Base-by-base conservation (phyloP, 2,329 filamentous ascomycete species). In the Mycosphaerella arachidis region DNA sequence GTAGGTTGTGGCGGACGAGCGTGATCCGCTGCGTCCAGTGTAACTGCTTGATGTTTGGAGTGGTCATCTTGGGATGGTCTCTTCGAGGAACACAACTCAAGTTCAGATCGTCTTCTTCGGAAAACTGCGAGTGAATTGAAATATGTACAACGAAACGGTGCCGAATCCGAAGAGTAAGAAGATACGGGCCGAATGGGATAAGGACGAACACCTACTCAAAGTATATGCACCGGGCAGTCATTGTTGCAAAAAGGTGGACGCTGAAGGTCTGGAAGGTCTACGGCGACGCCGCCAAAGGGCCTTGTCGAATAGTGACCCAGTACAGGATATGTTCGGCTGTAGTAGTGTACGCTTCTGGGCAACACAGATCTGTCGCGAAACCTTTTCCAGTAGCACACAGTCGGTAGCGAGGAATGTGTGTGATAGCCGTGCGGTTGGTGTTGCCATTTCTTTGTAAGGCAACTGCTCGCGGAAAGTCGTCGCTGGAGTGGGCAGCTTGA, bases 21-120 rank as follows among this genome's bases (percentile, higher is more conserved):
- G 77, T 77, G 48, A 79, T 68, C 6, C 77, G 73, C 67, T 80
- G 77, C 18, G 72, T 77, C 77, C 77, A 80, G 59, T 79, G 77
- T 30, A 80, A 70, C 57, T 72, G 73, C 52, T 74, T 67, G 58
- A 68, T 65, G 58, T 61, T 65, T 31, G 59, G 53, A 48, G 61
- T 51, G 29, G 64, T 59, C 68, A 73, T 72, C n/a, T 48, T 16
- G 46, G 29, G 27, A 4, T 7, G 10, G 33, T 33, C 6, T 29
- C 18, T 27, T 30, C 16, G n/a, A 48, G 10, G 31, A 16, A 30
- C 43, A 20, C 43, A 30, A 57, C 24, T 30, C 7, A 48, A 50
- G 48, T 58, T 48, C 56, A 53, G 50, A 46, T 43, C 33, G 43
- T 30, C 46, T 48, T 12, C 27, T 35, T 24, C 55, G 33, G 43